Evolutionary conservation across 1,139 yeast genomes (phyloP).

Genomic region (Suhomyces anneliseae): DNA sequence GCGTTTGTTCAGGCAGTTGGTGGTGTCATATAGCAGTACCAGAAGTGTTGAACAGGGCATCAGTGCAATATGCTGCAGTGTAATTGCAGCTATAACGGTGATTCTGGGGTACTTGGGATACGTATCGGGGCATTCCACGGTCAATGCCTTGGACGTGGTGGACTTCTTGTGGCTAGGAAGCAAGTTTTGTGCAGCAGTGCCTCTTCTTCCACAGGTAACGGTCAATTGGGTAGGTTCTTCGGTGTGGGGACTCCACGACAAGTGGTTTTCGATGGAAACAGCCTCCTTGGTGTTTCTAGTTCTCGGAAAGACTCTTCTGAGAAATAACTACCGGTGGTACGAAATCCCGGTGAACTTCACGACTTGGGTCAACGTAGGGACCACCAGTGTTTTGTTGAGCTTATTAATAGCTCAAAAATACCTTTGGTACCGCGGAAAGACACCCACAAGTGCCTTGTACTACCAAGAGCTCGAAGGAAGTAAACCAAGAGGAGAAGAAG

Average conservation of each 20-base stretch:
- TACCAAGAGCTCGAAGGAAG: neutral
- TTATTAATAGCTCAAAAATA: conserved; percentile 2
- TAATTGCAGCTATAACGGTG: neutral
- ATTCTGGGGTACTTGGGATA: neutral
- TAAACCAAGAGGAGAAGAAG: too few species aligned
- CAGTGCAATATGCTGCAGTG: conserved; percentile 16
- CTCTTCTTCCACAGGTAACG: conserved; percentile 29
- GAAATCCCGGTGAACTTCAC: conserved; percentile 27
- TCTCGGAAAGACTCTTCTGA: conserved; percentile 9
- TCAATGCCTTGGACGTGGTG: conserved; percentile 24
- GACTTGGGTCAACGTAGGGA: conserved; percentile 19
- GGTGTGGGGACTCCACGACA: conserved; percentile 17
- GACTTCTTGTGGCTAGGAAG: conserved; percentile 30
- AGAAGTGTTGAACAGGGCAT: conserved; percentile 26
- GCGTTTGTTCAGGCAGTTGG: conserved; percentile 18
- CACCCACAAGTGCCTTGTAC: conserved; percentile 3
- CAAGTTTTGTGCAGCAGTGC: conserved; percentile 16
- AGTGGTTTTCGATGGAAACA: conserved; percentile 15
- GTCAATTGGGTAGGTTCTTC: conserved; percentile 27
- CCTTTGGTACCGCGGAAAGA: conserved; percentile 2
- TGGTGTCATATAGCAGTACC: conserved; percentile 19
- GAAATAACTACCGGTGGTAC: conserved; percentile 19
- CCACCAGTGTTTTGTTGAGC: neutral
- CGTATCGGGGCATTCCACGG: neutral
- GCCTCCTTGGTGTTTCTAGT: conserved; percentile 5